Conservation (phyloP, 768 basidiomycete species). For the Sporobolomyces pararoseus region DNA sequence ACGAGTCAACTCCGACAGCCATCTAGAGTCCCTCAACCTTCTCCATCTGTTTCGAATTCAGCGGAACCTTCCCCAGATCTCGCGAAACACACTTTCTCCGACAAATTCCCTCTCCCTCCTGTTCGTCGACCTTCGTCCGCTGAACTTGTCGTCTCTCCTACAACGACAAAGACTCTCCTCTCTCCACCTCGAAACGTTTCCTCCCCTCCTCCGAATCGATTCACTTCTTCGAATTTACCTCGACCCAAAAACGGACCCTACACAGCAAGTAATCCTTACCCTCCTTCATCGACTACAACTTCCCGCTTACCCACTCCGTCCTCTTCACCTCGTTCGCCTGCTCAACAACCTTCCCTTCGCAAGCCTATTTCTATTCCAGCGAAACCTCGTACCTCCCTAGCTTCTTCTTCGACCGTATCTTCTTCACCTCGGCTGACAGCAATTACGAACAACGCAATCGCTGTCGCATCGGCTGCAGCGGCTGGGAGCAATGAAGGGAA, state of each 20-base stretch:
- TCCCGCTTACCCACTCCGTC: background rate
- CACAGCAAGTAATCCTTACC: background rate
- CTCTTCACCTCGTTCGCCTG: background rate
- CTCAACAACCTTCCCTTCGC: background rate
- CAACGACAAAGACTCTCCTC: background rate
- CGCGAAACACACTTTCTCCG: background rate
- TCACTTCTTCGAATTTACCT: background rate
- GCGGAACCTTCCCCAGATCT: background rate
- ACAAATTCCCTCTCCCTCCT: conserved; percentile 19
- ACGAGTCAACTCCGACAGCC: no score
- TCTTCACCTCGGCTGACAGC: background rate
- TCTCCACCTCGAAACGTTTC: conserved; percentile 4
- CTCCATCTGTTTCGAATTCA: background rate
- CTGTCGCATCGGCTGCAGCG: background rate
- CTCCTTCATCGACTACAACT: background rate
- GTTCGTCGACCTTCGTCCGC: conserved; percentile 12
- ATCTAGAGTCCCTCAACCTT: no score
- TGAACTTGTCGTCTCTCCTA: conserved; percentile 1
- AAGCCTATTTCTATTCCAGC: conserved; percentile 13
- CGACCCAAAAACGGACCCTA: background rate
- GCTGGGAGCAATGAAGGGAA: background rate
- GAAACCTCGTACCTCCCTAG: background rate
- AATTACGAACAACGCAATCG: background rate
- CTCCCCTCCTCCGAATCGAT: conserved; percentile 4
- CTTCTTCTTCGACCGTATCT: background rate